phyloP scores from a whole-genome alignment of 202 grass and related monocot genomes.

The Setaria italica region DNA sequence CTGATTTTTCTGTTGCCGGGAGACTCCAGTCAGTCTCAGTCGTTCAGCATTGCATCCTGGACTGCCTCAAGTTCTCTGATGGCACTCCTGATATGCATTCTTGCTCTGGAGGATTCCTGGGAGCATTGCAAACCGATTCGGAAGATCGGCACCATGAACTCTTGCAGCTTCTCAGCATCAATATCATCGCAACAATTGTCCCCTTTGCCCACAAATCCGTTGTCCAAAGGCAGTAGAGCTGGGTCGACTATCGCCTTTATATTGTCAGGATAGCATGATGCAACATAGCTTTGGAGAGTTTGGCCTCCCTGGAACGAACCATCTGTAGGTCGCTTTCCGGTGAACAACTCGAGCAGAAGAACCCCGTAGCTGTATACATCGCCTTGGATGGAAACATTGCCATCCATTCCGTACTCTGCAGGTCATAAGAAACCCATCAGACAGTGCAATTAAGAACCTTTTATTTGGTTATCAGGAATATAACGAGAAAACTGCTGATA shows the following conservation, averaged over 20 bases:
- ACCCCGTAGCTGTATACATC: conserved; percentile 61
- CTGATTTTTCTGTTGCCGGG: too few species aligned
- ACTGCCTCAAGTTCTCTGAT: background rate
- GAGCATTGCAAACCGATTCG: conserved; percentile 28
- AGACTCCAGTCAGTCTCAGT: too few species aligned
- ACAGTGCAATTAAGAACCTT: background rate
- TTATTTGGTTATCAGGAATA: background rate
- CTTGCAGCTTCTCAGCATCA: conserved; percentile 13
- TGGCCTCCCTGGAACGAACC: conserved; percentile 21
- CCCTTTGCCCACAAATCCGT: background rate
- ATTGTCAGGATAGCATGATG: conserved; percentile 20
- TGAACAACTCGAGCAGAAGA: conserved; percentile 63
- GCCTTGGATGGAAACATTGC: conserved; percentile 44
- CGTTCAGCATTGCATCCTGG: background rate
- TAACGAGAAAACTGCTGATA: background rate
- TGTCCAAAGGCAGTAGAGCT: background rate
- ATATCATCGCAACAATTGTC: background rate
- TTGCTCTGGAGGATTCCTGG: conserved; percentile 20
- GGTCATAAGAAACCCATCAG: background rate
- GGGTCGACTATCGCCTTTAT: conserved; percentile 25
- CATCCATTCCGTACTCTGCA: conserved; percentile 56
- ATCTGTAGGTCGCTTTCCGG: conserved; percentile 43
- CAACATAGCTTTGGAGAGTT: conserved; percentile 29
- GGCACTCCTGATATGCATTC: conserved; percentile 27
- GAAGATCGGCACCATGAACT: conserved; percentile 16